Evolutionary conservation across 257 asterid genomes (phyloP), one percentile per base, ranked within the genome.

Genomic region (Solanum chiquidenum): DNA sequence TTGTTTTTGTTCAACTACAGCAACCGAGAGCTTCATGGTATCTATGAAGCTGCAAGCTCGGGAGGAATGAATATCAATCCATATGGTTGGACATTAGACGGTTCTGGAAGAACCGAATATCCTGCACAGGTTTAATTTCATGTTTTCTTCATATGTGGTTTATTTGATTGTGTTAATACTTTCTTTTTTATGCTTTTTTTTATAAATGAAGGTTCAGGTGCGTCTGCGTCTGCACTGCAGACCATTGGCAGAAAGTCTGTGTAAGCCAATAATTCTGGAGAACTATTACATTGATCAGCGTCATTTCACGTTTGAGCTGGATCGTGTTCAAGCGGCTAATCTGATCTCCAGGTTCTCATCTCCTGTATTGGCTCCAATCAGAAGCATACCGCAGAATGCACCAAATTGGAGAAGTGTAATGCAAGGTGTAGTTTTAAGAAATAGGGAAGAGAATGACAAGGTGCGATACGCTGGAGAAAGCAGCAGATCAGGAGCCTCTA

Each of bases 261-360:
- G 94, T 87, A 94, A 94, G 94, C 94, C 95, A 23, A 88, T 94
- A 77, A 93, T 96, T 44, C 12, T 72, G 71, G 98, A 95, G 92
- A 95, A 96, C 89, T 96, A 95, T 91, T 92, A 91, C 89, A 60
- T 40, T 44, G 90, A 90, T 31, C 58, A 12, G 21, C 21, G 60
- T 38, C 94, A 91, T 88, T 96, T 96, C 94, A 89, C 92, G 93
- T 95, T 96, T 90, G 98, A 95, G 93, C 92, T 96, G 88, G 98
- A 96, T 90, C 97, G 91, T 88, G 82, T 92, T 89, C 99, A 96
- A 91, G 88, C 96, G 35, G 90, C 62, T 86, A 94, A 90, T 87
- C 88, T 96, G 93, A 83, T 91, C 20, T 89, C 96, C 69, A 90
- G 82, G 84, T 82, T 97, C 87, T 91, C 94, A 82, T 76, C 95